These are phyloP conservation scores for Talaromyces sp. DNA, from an alignment of 2,329 filamentous ascomycete genomes.

Conservation along the genomic window DNA sequence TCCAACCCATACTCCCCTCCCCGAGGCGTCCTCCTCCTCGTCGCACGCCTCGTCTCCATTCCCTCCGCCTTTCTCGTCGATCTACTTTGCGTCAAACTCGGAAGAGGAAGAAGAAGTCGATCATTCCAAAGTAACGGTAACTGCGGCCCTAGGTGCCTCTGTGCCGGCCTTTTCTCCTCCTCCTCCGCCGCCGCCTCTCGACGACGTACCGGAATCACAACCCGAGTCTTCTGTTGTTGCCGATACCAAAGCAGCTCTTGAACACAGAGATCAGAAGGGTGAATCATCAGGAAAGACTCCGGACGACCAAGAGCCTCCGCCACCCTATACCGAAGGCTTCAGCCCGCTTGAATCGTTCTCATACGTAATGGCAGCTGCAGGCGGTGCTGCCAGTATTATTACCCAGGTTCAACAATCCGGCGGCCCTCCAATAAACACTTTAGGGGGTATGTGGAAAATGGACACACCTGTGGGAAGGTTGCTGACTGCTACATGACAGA, in stretches of 20 bases:
- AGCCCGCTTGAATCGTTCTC: constrained; percentile 89
- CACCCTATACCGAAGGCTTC: constrained; percentile 89
- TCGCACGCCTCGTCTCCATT: constrained; percentile 50
- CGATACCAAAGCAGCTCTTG: constrained; percentile 80
- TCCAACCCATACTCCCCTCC: constrained; percentile 34
- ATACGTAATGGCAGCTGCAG: constrained; percentile 97
- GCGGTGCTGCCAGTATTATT: constrained; percentile 96
- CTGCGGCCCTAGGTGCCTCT: constrained; percentile 44
- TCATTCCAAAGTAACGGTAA: constrained; percentile 38
- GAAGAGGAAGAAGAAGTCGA: constrained; percentile 22
- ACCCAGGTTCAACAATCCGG: constrained; percentile 96
- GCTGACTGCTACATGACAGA: constrained; percentile 43
- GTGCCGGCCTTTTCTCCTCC: constrained; percentile 50
- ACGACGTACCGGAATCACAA: constrained; percentile 43
- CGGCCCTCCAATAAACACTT: constrained; percentile 75
- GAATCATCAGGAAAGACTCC: constrained; percentile 66
- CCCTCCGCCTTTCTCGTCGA: constrained; percentile 61
- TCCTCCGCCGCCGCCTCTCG: constrained; percentile 45
- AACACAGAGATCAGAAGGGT: constrained; percentile 69
- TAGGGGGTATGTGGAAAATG: constrained; percentile 65
- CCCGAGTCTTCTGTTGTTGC: constrained; percentile 51
- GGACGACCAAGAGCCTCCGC: constrained; percentile 86
- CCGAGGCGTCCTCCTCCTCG: constrained; percentile 43
- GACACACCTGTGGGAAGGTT: neutral
- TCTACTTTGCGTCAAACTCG: constrained; percentile 50